A percentile compares a stretch with the other conserved stretches of the same genome.
phyloP scores from a whole-genome alignment of 2,329 filamentous ascomycete species.

The Alternaria atra region DNA sequence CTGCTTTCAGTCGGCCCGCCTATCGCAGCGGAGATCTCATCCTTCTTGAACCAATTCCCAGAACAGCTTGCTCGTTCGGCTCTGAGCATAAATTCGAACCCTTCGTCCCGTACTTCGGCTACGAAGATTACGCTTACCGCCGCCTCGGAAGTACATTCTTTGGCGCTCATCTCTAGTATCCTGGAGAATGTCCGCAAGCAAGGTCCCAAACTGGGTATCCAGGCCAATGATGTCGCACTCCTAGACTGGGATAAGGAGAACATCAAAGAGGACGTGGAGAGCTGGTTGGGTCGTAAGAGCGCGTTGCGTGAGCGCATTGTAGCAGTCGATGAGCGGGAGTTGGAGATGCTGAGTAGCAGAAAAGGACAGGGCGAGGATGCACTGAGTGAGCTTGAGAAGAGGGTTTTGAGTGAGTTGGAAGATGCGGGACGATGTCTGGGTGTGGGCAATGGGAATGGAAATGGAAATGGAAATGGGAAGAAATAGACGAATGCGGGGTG shows the following conservation, averaged over 20 bases:
- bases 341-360: constrained; percentile 61
- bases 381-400: constrained; percentile 74
- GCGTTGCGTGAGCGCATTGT: constrained; percentile 76
- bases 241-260: constrained; percentile 77
- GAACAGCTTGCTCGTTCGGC: constrained; percentile 77
- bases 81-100: constrained; percentile 71
- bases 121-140: constrained; percentile 75
- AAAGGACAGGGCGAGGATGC: constrained; percentile 39
- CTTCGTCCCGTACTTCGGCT: constrained; percentile 16
- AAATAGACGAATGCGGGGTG: not conserved
- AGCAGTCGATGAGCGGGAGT: constrained; percentile 76
- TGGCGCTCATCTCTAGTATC: constrained; percentile 78
- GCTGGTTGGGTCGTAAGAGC: constrained; percentile 75
- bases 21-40: constrained; percentile 83
- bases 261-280: constrained; percentile 84
- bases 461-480: constrained; percentile 13
- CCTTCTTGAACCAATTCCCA: constrained; percentile 90
- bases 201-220: constrained; percentile 56
- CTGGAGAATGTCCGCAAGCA: constrained; percentile 70
- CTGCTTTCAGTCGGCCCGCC: constrained; percentile 81
- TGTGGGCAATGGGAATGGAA: constrained; percentile 25
- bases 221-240: constrained; percentile 70
- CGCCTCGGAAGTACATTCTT: constrained; percentile 79
- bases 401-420: constrained; percentile 64
- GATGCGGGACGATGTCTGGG: constrained; percentile 51